phyloP scores from a whole-genome alignment of 169 alveolate genomes.

The Cryptosporidium andersoni region DNA sequence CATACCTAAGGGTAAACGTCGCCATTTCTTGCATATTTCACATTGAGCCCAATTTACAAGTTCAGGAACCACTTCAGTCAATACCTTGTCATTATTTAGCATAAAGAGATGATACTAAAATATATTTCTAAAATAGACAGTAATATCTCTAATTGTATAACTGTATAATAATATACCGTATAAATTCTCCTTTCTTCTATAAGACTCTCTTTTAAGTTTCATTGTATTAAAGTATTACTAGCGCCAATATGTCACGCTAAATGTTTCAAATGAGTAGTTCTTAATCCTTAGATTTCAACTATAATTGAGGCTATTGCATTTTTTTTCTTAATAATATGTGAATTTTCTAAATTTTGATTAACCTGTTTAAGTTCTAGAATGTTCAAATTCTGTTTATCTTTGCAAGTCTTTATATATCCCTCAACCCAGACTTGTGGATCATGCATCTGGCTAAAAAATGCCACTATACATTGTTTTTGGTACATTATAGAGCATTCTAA shows the following conservation, averaged over 20 bases:
- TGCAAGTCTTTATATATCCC: not conserved
- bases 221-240: not conserved
- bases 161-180: too few species aligned
- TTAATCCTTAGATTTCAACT: not conserved
- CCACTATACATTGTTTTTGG: slow-evolving; percentile 37
- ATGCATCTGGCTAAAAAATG: slow-evolving; percentile 9
- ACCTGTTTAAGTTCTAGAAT: not conserved
- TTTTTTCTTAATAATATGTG: slow-evolving; percentile 18
- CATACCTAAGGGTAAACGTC: slow-evolving; percentile 51
- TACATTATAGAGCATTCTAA: slow-evolving; percentile 48
- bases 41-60: slow-evolving; percentile 72
- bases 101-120: not conserved
- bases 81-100: slow-evolving; percentile 11
- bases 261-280: too few species aligned
- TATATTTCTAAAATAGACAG: not conserved
- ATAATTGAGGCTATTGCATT: slow-evolving; percentile 15
- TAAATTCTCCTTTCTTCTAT: too few species aligned
- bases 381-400: not conserved
- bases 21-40: slow-evolving; percentile 64
- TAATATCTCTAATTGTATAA: too few species aligned
- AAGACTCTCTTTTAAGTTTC: too few species aligned
- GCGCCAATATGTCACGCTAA: slow-evolving; percentile 28
- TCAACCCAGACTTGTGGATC: slow-evolving; percentile 31
- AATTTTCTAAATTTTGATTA: not conserved
- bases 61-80: slow-evolving; percentile 8